Conservation (phyloP, 192 early-diverging fungal species). For the Coemansia sp. region DNA sequence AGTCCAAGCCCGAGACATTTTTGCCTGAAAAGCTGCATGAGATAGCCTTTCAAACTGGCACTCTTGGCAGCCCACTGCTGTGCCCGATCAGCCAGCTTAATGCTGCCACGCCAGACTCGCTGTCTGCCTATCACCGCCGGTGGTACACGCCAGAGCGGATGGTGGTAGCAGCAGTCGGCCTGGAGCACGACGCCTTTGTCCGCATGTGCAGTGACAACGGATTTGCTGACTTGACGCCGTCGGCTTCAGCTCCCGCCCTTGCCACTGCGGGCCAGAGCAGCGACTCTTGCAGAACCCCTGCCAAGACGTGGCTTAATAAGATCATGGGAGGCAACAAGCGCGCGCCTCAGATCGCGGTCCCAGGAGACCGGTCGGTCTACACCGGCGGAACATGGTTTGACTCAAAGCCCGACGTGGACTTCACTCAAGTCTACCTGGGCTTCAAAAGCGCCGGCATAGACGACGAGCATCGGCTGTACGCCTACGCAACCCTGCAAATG, state of each 20-base stretch:
- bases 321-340: conserved; percentile 18
- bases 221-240: conserved; percentile 68
- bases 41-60: conserved; percentile 76
- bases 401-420: conserved; percentile 66
- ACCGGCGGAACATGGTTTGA: conserved; percentile 81
- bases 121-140: conserved; percentile 71
- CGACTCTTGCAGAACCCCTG: conserved; percentile 19
- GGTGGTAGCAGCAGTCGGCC: conserved; percentile 85
- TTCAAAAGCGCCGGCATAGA: conserved; percentile 85
- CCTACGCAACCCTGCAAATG: conserved; percentile 86
- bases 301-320: conserved; percentile 30
- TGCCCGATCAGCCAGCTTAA: conserved; percentile 72
- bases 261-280: background rate
- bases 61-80: conserved; percentile 80
- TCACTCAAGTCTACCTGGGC: conserved; percentile 89
- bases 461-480: conserved; percentile 81
- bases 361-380: conserved; percentile 66
- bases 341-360: conserved; percentile 34
- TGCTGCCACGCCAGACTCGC: conserved; percentile 66
- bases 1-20: conserved; percentile 82
- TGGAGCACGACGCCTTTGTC: conserved; percentile 83
- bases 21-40: conserved; percentile 89
- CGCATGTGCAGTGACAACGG: conserved; percentile 63
- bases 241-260: conserved; percentile 8
- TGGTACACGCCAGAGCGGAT: conserved; percentile 95